Conservation (phyloP, 768 basidiomycete genomes). For the Nevesoporus exiguus region DNA sequence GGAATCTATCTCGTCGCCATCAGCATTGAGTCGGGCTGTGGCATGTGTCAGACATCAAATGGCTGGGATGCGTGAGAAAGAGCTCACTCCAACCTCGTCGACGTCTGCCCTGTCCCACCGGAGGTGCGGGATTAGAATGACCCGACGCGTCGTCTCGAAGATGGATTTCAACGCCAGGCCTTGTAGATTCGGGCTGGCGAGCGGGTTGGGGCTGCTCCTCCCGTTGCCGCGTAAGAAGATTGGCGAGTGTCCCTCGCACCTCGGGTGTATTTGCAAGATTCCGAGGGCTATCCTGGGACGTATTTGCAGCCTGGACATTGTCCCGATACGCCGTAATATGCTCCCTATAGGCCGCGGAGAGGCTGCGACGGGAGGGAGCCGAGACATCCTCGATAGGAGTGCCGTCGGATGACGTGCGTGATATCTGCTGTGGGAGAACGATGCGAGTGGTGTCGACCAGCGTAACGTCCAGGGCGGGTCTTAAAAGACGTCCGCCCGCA, state of each 20-base stretch:
- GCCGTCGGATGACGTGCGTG: slow-evolving; percentile 24
- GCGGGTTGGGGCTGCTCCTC: slow-evolving; percentile 12
- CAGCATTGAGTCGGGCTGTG: slow-evolving; percentile 40
- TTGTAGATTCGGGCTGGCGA: slow-evolving; percentile 10
- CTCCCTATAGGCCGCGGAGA: slow-evolving; percentile 23
- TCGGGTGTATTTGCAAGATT: slow-evolving; percentile 22
- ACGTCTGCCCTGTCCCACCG: slow-evolving; percentile 23
- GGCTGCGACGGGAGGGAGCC: slow-evolving; percentile 14
- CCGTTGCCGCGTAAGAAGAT: slow-evolving; percentile 24
- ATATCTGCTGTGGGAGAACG: slow-evolving; percentile 20
- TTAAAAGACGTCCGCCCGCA: slow-evolving; percentile 12
- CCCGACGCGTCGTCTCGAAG: slow-evolving; percentile 9
- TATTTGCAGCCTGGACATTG: neutral
- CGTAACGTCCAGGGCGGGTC: slow-evolving; percentile 14
- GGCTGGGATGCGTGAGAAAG: neutral
- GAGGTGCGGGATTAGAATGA: slow-evolving; percentile 11
- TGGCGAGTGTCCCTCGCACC: slow-evolving; percentile 22
- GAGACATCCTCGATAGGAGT: slow-evolving; percentile 18
- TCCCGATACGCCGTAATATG: slow-evolving; percentile 18
- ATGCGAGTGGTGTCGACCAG: slow-evolving; percentile 22
- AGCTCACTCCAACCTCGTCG: slow-evolving; percentile 34
- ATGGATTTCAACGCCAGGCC: slow-evolving; percentile 1
- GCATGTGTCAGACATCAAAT: slow-evolving; percentile 7
- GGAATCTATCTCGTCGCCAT: slow-evolving; percentile 62
- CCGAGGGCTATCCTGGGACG: slow-evolving; percentile 17